phyloP scores from a whole-genome alignment of 2,329 filamentous ascomycete genomes.

The Beauveria rudraprayagi region DNA sequence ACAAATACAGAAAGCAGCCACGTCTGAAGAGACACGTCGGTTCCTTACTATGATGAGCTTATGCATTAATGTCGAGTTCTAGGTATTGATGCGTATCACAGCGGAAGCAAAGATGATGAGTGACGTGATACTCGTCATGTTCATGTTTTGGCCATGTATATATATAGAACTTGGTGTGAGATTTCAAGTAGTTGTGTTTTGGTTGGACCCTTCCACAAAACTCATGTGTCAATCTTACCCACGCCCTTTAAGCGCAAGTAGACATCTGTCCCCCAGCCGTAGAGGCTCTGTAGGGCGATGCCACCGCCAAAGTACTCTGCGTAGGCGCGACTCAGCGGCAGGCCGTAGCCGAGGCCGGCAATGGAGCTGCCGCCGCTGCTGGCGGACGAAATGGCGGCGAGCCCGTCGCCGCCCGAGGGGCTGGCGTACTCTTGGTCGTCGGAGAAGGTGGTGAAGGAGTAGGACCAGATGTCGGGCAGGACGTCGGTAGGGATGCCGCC shows the following conservation, averaged over 20 bases:
- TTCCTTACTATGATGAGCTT: too few relatives aligned
- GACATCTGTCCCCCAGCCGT: slow-evolving; percentile 79
- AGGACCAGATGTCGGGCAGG: slow-evolving; percentile 85
- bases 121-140: background rate
- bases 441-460: slow-evolving; percentile 92
- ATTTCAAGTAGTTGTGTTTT: background rate
- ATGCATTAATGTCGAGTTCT: background rate
- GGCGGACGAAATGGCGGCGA: slow-evolving; percentile 67
- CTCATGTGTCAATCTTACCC: slow-evolving; percentile 38
- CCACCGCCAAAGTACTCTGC: slow-evolving; percentile 97
- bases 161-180: background rate
- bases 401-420: slow-evolving; percentile 40
- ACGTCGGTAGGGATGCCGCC: slow-evolving; percentile 84
- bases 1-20: background rate
- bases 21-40: background rate
- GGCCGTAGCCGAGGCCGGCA: slow-evolving; percentile 84
- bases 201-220: background rate
- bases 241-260: slow-evolving; percentile 58
- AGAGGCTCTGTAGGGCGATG: slow-evolving; percentile 88
- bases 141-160: background rate
- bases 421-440: slow-evolving; percentile 42
- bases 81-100: background rate
- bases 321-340: slow-evolving; percentile 86
- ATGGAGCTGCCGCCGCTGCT: slow-evolving; percentile 73
- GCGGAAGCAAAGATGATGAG: background rate